Evolutionary conservation across 768 basidiomycete genomes (phyloP), one percentile per base, ranked within the genome.

Genomic region (Austroboletus eburneus): DNA sequence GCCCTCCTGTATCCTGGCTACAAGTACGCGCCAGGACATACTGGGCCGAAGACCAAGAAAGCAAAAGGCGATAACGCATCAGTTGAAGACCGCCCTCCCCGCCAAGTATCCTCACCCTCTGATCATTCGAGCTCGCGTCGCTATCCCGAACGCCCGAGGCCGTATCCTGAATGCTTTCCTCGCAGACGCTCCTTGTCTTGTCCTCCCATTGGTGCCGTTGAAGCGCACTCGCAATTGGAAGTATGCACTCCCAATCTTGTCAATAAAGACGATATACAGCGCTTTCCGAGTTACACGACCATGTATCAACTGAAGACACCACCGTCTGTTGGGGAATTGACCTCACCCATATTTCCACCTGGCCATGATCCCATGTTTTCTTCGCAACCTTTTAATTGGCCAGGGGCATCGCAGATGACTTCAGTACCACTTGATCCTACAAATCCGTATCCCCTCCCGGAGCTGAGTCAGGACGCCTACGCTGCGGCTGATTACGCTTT

Each of bases 1-100:
- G 62, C 65, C 3, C 45, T 50, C 25, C 44, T 64, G 29, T 69
- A 75, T 51, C 78, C 78, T 0, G 65, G 66, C 27, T 77, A 75
- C 64, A 67, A 69, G 51, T 77, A 74, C 42, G 57, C 56, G 3
- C 72, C 73, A 3, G 42, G 42, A 12, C 51, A 58, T 41, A 25
- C 46, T 39, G 51, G 52, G 39, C 32, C 54, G 21, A 66, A 59
- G 39, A 20, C 4, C 12, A 61, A 55, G 51, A 64, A 57, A 37
- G 41, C 25, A 24, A 67, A 52, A 40, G 41, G 21, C 18, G 47
- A 52, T 24, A 16, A 32, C 43, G 38, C 40, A 1, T 13, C 27
- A 23, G 2, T 52, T 29, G 54, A 55, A 40, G 51, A 47, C 16
- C 47, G 45, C 7, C 45, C 48, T 2, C 36, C 49, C 27, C 51